Evolutionary conservation across 1,284 basidiomycete genomes (phyloP), one percentile per base, ranked within the genome.

Genomic region (Irpex sp.): DNA sequence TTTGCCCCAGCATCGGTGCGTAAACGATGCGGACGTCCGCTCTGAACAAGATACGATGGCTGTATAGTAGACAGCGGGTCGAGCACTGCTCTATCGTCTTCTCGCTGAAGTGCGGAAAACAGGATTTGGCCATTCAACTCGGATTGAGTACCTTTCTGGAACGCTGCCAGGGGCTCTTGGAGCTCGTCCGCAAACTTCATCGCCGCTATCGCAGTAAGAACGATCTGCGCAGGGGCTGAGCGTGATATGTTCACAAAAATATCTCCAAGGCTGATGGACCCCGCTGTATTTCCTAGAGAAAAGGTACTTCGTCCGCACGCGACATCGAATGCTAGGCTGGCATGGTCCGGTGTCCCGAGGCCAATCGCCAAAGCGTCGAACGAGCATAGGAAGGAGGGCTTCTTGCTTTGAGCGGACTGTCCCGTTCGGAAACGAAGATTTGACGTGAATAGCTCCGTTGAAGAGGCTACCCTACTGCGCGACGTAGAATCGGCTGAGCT

Each of bases 51-150:
- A 70, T 87, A 92, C 1, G 91, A 92, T 3, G 91, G 91, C 59
- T 91, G 92, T 54, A 86, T 91, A 52, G 87, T 86, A 21, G 92
- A 92, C 44, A 90, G 79, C 21, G 89, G 88, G 71, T 94, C 92
- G 6, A 90, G 79, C 31, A 85, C 75, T 3, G 82, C 71, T n/a
- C 79, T 75, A 36, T 81, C 74, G 40, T 76, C 76, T 5, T 86
- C 85, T 60, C 76, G 75, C 61, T 75, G 71, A 52, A 91, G 77
- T 57, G 90, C 80, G 38, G 76, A 74, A 62, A 75, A 75, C 19
- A 89, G 74, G 11, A 83, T 56, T 15, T 56, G 11, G 7, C 34
- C n/a, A 36, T 56, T 56, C 21, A 56, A 17, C 54, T 56, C 21
- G 17, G 21, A 56, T 11, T 3, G 15, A 15, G n/a, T 36, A 15